These are phyloP conservation scores for Phylloporus sp. DNA, from an alignment of 768 basidiomycete species.

Conservation along the genomic window DNA sequence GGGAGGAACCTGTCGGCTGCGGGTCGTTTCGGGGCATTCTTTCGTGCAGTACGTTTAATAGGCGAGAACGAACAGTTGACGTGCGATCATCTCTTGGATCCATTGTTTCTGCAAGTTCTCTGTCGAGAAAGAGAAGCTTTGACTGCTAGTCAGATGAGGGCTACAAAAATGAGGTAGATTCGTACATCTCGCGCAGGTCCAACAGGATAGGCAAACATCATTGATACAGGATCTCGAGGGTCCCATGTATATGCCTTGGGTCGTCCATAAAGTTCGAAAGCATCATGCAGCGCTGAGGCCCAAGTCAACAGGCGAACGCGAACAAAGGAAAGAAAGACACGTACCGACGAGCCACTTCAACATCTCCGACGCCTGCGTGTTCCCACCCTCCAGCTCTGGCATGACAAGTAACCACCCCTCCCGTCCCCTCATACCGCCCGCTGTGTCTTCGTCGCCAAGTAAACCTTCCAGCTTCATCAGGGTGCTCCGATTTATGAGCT, in stretches of 20 bases:
- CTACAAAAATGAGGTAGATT: conserved; percentile 8
- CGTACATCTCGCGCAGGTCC: conserved; percentile 79
- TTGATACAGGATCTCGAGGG: conserved; percentile 68
- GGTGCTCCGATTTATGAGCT: conserved; percentile 82
- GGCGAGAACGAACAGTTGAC: conserved; percentile 55
- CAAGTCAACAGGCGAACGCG: conserved; percentile 7
- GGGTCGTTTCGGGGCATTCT: conserved; percentile 49
- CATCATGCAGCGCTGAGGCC: conserved; percentile 68
- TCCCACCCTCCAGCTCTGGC: conserved; percentile 72
- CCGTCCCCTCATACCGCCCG: conserved; percentile 58
- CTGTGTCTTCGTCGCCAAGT: conserved; percentile 71
- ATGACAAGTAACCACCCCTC: conserved; percentile 89
- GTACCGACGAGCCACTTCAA: conserved; percentile 85
- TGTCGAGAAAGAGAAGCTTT: conserved; percentile 82
- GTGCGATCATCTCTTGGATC: conserved; percentile 78
- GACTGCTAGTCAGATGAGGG: conserved; percentile 13
- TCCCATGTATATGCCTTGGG: conserved; percentile 88
- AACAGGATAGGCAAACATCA: conserved; percentile 94
- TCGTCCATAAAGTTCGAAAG: conserved; percentile 85
- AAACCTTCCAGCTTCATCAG: conserved; percentile 89
- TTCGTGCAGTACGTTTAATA: conserved; percentile 58
- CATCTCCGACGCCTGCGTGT: conserved; percentile 73
- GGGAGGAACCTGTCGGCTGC: conserved; percentile 12
- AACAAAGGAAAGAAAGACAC: conserved; percentile 23
- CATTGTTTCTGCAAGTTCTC: conserved; percentile 72